phyloP scores from a whole-genome alignment of 129 eudicot species.

The Helichrysum umbraculigerum region DNA sequence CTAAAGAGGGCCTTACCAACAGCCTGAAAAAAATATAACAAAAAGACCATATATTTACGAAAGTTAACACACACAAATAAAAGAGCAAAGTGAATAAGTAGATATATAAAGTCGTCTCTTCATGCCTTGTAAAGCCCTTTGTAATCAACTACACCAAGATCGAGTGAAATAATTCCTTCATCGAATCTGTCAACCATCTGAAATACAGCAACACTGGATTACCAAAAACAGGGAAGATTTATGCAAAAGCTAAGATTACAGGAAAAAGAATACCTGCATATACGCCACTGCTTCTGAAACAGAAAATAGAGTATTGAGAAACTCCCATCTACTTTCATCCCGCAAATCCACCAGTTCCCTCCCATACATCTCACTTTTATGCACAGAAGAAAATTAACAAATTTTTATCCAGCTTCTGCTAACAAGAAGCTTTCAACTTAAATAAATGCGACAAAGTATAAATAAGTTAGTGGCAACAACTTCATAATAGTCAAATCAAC shows the following conservation, averaged over 20 bases:
- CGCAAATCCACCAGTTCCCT: constrained; percentile 96
- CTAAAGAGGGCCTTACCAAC: constrained; percentile 97
- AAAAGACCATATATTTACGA: neutral
- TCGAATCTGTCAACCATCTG: constrained; percentile 98
- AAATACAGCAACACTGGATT: constrained; percentile 22
- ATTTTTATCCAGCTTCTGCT: constrained; percentile 19
- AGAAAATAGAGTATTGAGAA: constrained; percentile 89
- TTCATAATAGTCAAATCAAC: constrained; percentile 3
- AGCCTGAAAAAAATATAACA: constrained; percentile 58
- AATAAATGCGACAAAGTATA: constrained; percentile 21
- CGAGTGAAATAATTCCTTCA: constrained; percentile 72
- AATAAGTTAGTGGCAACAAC: constrained; percentile 15
- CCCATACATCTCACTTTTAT: constrained; percentile 94
- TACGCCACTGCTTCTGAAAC: constrained; percentile 99
- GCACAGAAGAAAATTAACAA: constrained; percentile 44
- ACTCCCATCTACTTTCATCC: constrained; percentile 90
- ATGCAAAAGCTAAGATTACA: constrained; percentile 18
- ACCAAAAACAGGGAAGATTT: constrained; percentile 4
- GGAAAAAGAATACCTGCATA: constrained; percentile 75
- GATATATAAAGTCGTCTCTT: neutral
- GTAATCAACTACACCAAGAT: constrained; percentile 88
- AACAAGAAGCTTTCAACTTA: constrained; percentile 2
- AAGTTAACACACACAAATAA: constrained; percentile 14
- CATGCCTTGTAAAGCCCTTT: constrained; percentile 96
- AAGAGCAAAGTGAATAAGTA: constrained; percentile 5